Conservation (phyloP, 148 eudicot genomes). For the Fallopia convolvulus region DNA sequence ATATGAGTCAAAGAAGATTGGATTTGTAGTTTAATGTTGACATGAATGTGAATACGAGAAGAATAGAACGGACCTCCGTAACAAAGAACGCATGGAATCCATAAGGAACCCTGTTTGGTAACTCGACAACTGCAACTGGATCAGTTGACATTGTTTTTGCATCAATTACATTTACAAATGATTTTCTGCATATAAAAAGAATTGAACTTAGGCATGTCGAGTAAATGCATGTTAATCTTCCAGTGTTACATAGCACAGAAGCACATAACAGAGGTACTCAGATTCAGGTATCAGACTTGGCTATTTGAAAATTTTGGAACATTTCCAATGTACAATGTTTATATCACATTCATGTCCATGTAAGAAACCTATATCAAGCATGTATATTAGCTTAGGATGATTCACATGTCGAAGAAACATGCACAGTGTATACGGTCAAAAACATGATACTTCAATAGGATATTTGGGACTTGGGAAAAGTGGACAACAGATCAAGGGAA, state of each 20-base stretch:
- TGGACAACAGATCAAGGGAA: neutral
- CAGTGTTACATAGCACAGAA: neutral
- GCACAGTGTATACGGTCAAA: neutral
- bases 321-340: neutral
- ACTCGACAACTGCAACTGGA: slow-evolving; percentile 83
- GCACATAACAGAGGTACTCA: neutral
- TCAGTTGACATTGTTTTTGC: slow-evolving; percentile 92
- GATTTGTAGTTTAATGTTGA: neutral
- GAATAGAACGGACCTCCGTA: slow-evolving; percentile 55
- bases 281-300: neutral
- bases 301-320: neutral
- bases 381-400: neutral
- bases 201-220: neutral
- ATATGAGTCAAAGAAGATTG: neutral
- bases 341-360: neutral
- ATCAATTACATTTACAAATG: slow-evolving; percentile 77
- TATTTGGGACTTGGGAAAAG: neutral
- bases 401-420: neutral
- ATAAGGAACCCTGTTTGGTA: slow-evolving; percentile 83
- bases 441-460: neutral
- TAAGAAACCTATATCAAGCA: neutral
- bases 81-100: slow-evolving; percentile 98
- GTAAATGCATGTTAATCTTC: neutral
- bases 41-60: neutral
- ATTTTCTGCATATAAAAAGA: slow-evolving; percentile 45